Conservation (phyloP, 1,139 yeast species). For the Kazachstania sp. region DNA sequence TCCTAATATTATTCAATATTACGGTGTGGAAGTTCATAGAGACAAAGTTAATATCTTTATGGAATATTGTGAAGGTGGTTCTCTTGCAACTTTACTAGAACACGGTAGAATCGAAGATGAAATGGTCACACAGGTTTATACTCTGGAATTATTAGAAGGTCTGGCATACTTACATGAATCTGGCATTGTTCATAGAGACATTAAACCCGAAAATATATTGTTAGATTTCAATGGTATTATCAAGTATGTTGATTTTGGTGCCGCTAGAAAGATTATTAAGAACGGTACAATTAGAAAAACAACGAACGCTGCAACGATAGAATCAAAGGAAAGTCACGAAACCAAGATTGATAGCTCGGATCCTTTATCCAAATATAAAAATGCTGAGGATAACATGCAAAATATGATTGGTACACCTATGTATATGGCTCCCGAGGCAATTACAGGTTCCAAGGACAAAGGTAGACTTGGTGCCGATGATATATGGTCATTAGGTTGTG, state of each 20-base stretch:
- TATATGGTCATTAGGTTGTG: conserved; percentile 80
- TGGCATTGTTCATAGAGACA: conserved; percentile 95
- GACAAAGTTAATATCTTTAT: conserved; percentile 92
- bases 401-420: conserved; percentile 92
- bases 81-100: conserved; percentile 70
- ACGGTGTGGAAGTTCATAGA: conserved; percentile 94
- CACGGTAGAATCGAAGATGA: conserved; percentile 96
- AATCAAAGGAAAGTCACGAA: background rate
- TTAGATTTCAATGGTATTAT: conserved; percentile 89
- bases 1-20: conserved; percentile 92
- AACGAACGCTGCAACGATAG: background rate
- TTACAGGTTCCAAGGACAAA: conserved; percentile 61
- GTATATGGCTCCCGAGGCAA: conserved; percentile 98
- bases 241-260: conserved; percentile 94
- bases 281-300: conserved; percentile 28
- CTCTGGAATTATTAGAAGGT: conserved; percentile 91
- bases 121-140: conserved; percentile 80
- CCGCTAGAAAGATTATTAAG: conserved; percentile 86
- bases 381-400: conserved; percentile 8
- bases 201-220: conserved; percentile 89
- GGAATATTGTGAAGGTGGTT: conserved; percentile 98
- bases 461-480: conserved; percentile 68
- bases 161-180: conserved; percentile 88
- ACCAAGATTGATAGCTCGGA: background rate
- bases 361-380: background rate